Base-by-base conservation (phyloP, 768 basidiomycete species). In the Paxillus rubicundulus region DNA sequence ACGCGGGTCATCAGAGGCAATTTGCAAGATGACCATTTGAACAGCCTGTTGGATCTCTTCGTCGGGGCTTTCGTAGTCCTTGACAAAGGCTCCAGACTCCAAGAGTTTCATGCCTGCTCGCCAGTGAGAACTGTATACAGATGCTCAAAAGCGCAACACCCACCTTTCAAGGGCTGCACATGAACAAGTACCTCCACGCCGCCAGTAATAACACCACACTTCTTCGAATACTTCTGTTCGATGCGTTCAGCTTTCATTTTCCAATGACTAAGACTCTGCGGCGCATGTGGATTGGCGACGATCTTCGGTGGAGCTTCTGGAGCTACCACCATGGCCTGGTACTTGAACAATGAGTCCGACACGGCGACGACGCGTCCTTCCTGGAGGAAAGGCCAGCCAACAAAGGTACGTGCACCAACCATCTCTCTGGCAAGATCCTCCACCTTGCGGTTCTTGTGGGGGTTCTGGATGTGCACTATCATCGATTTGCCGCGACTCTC, bases 401-500 rank as follows among this genome's bases (percentile, higher is more conserved):
- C 74, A 65, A 89, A 98, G 1, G 81, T 82, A 39, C 88, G 80
- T 64, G 86, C 74, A 14, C 89, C 92, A 42, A 98, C 73, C 75
- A 91, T 78, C 63, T 80, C 77, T 41, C 74, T 70, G 7, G 92
- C 96, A 21, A 97, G 70, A 12, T 89, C 87, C 61, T 87, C 82
- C 6, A 81, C 70, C 68, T 85, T 88, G 57, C 74, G 74, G 42
- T 70, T 71, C 55, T 92, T 89, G 65, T 86, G 79, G 0, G 79
- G 79, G 63, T 92, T 90, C 45, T 88, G 74, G 59, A 98, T 83
- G 58, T 89, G 83, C 20, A 98, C 79, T 47, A 98, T 75, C 86
- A 99, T 94, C 2, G 92, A 94, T 70, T 95, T 92, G 73, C 95
- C 96, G 32, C 86, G 80, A 58, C 85, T 91, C 65, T 97, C 95